Base-by-base conservation (phyloP, 2,329 filamentous ascomycete species). In the Aspergillus novofumigatus region DNA sequence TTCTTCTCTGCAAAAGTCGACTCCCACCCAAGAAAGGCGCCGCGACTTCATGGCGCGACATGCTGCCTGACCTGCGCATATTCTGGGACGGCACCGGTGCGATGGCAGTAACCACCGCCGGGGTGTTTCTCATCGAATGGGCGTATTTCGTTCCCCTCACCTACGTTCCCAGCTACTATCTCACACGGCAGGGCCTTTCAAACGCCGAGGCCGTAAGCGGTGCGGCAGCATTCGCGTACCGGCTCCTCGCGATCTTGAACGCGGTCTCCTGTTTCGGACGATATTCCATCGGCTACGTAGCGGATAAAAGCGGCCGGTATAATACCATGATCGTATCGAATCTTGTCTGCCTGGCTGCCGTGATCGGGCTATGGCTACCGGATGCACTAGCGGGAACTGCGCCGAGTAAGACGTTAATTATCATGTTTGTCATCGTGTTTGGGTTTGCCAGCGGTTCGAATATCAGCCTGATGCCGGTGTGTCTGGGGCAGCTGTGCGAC, bases 401-500 rank as follows among this genome's bases (percentile, higher is more conserved):
- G 35, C 25, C 45, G 9, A 57, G 26, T 32, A 8, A 42, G 2
- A 42, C 49, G 1, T 52, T 56, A 0, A 32, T 67, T 9, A 58
- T 65, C 3, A 56, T 57, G 20, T 66, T 62, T 41, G 53, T 59
- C 0, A 52, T 65, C 3, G 42, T 66, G 1, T 67, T 76, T 45
- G 74, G 74, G 1, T 76, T 77, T 55, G 70, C 62, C 35, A 69
- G 67, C 26, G 75, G 75, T 4, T 67, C 67, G 3, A 74, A 72
- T 23, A 69, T 76, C 42, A 72, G 68, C 32, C 47, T 77, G 52
- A 72, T 69, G 5, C 75, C 75, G 0, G 68, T 76, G 0, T 81
- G 78, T 53, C 68, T 81, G 3, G 77, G 77, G 2, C 77, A 81
- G 60, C 68, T 81, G 6, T 81, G 78, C 57, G 60, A 64, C 2